These are phyloP conservation scores for Ophiocordyceps australis DNA, from an alignment of 2,329 filamentous ascomycete genomes.

Conservation along the genomic window DNA sequence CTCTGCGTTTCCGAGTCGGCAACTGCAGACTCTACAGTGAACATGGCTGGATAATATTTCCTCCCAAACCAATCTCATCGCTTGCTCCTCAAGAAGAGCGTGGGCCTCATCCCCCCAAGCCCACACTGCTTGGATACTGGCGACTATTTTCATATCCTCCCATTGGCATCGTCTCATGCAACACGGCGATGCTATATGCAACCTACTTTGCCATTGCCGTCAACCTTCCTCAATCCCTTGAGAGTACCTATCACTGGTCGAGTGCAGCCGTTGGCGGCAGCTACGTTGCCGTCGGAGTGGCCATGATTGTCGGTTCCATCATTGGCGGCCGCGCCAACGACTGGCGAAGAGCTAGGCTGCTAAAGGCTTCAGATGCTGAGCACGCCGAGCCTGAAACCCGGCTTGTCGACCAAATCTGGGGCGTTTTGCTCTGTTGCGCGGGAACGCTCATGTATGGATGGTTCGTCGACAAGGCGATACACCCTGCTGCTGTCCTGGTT, in stretches of 20 bases:
- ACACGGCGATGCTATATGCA: slow-evolving; percentile 14
- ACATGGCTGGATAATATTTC: slow-evolving; percentile 5
- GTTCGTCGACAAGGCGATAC: slow-evolving; percentile 12
- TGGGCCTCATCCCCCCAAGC: slow-evolving; percentile 10
- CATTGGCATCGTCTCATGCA: slow-evolving; percentile 13
- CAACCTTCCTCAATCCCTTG: slow-evolving; percentile 10
- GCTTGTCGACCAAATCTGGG: slow-evolving; percentile 18
- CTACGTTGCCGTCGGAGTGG: slow-evolving; percentile 12
- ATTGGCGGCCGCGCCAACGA: slow-evolving; percentile 18
- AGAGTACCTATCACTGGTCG: slow-evolving; percentile 14
- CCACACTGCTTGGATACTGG: slow-evolving; percentile 9
- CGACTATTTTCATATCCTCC: slow-evolving; percentile 12
- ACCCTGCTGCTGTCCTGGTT: slow-evolving; percentile 10
- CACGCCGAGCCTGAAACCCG: slow-evolving; percentile 16
- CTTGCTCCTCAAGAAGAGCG: slow-evolving; percentile 8
- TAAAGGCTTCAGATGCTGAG: slow-evolving; percentile 3
- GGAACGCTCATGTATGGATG: slow-evolving; percentile 22
- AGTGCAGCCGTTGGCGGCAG: slow-evolving; percentile 14
- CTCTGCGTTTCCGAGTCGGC: slow-evolving; percentile 22
- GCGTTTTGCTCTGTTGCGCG: slow-evolving; percentile 15
- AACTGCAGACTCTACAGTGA: slow-evolving; percentile 14
- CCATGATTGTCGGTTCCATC: slow-evolving; percentile 14
- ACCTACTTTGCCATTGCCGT: slow-evolving; percentile 14
- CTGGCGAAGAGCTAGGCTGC: slow-evolving; percentile 9
- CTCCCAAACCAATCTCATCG: slow-evolving; percentile 6